A percentile compares a stretch with the other conserved stretches of the same genome.
These are phyloP conservation scores for Tetrahymena borealis DNA, from an alignment of 73 alveolate genomes.

Conservation along the genomic window DNA sequence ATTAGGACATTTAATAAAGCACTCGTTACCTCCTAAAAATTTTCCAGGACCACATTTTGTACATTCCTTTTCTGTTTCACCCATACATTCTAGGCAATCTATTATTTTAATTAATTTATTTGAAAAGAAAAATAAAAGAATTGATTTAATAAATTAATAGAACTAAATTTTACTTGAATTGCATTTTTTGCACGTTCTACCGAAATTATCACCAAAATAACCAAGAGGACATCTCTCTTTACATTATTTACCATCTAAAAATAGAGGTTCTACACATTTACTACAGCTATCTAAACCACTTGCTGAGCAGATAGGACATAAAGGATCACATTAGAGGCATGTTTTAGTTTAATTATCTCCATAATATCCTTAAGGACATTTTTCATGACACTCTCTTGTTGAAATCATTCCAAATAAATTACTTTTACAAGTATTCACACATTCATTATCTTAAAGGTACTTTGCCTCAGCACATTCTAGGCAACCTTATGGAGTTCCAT, in stretches of 20 bases:
- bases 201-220: not conserved
- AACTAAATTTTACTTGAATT: not conserved
- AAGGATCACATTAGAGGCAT: not conserved
- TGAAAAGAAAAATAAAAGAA: no score
- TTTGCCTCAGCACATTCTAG: not conserved
- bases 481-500: not conserved
- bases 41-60: not conserved
- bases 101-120: no score
- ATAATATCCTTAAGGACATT: not conserved
- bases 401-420: not conserved
- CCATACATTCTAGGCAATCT: not conserved
- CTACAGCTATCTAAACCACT: not conserved
- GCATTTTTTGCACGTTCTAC: not conserved
- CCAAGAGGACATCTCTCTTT: not conserved
- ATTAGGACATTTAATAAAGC: not conserved
- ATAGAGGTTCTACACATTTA: not conserved
- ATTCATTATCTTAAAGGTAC: not conserved
- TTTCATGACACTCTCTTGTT: not conserved
- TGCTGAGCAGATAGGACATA: not conserved
- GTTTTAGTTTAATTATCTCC: not conserved
- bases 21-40: not conserved
- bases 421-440: not conserved
- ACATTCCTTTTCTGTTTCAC: not conserved
- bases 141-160: not conserved
- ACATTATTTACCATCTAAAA: not conserved